Evolutionary conservation across 2,329 filamentous ascomycete genomes (phyloP), one percentile per base, ranked within the genome.

Genomic region (Pseudogymnoascus sp.): DNA sequence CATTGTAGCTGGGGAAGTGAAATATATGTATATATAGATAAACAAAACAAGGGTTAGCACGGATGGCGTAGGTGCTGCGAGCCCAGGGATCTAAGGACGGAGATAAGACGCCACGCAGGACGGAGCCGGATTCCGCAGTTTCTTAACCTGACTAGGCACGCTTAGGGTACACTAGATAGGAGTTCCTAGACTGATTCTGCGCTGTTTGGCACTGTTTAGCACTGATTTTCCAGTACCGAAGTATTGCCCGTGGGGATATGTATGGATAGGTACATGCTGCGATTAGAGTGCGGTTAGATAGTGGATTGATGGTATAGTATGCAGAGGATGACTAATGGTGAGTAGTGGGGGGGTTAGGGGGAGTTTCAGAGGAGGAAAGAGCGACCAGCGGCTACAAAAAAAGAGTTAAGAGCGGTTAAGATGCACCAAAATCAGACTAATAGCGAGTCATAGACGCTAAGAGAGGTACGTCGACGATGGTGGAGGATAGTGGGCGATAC

Each of bases 61-160:
- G 68, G 59, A 71, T 69, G 31, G 64, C 67, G 16, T 69, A 56
- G 4, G 65, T 64, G 11, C 67, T 8, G 26, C 66, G 37, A 16
- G 64, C 64, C 24, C 65, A 68, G 44, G 50, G 50, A 56, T 56
- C 50, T 56, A 56, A 56, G n/a, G 11, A 6, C 50, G 50, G 50
- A 56, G 50, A 56, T 56, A 56, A 56, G 50, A 56, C 50, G 50
- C 50, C 47, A 56, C 29, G 50, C 26, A 56, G 26, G 50, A 33
- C n/a, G 50, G 50, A 56, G 50, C 50, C 50, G 50, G 29, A 19
- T 56, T 56, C 50, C 50, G 50, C 50, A 33, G 50, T 33, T 19
- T 6, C 3, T 10, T 56, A 56, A 2, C 50, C 31, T 3, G n/a
- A 56, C 13, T 56, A 33, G 50, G 50, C 26, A 56, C 50, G 26